Base-by-base conservation (phyloP, 1,284 basidiomycete genomes). In the Sphagnurus paluster region DNA sequence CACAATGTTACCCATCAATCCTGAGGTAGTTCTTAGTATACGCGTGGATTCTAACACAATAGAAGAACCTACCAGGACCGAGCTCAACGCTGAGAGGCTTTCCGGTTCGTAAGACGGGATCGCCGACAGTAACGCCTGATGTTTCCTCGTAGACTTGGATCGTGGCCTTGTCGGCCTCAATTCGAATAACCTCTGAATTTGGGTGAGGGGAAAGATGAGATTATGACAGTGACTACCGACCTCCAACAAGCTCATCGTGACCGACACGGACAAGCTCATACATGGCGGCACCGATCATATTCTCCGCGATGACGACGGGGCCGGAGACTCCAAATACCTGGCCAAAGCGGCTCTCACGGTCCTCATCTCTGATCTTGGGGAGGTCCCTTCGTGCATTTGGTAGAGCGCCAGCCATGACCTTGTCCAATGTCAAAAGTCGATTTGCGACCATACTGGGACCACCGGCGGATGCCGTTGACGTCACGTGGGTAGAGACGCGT, bases 81-180 rank as follows among this genome's bases (percentile, higher is more conserved):
- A 99, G 82, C 67, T 99, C 96, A 50, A 99, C 97, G 66, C 90
- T 93, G 46, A 99, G 81, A 29, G 96, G 96, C 69, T 99, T 99
- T 50, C 96, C 96, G 34, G 96, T 99, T 49, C 95, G 80, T 62
- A 99, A 74, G 11, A 99, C 97, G 46, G 96, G 96, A 74, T 99
- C 96, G 35, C 96, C 96, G 48, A 99, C 94, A 13, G 93, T 97
- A 42, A 99, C 93, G 57, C 95, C 94, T 41, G 95, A 95, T 3
- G 94, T 98, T 75, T 98, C 95, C 68, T 98, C 97, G 66, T 99
- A 99, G n/a, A 99, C 97, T 71, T 99, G 97, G 55, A 99, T 98
- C 6, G 96, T 99, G 42, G 93, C 90, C 72, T 98, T 94, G 72
- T 97, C 95, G 49, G 84, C 84, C 61, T 98, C 94, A 70, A 98